These are phyloP conservation scores for Phalaenopsis equestris DNA, from an alignment of 106 monocot genomes.

Conservation along the genomic window DNA sequence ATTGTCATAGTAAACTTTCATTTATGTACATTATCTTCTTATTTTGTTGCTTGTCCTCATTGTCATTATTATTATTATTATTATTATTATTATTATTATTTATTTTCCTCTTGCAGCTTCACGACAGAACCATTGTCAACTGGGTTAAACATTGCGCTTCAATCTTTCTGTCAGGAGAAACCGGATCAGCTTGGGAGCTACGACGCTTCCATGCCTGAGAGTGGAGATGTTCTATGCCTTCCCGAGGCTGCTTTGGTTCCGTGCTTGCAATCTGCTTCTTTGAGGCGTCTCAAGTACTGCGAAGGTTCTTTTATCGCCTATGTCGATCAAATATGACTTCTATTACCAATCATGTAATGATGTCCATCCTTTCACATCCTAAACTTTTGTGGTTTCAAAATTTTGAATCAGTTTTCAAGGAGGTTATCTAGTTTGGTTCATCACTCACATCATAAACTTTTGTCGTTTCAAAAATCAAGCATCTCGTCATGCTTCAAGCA, in stretches of 20 bases:
- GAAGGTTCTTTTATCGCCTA: constrained; percentile 31
- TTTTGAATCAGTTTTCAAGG: too few species aligned
- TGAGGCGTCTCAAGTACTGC: constrained; percentile 31
- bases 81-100: too few species aligned
- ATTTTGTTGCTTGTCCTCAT: background rate
- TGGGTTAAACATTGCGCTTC: constrained; percentile 43
- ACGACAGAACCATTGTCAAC: constrained; percentile 35
- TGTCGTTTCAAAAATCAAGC: too few species aligned
- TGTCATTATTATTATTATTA: background rate
- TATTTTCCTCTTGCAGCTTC: constrained; percentile 28
- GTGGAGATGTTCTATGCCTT: constrained; percentile 28
- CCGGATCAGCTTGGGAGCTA: background rate
- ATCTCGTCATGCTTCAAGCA: too few species aligned
- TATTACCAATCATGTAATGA: background rate
- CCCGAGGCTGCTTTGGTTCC: constrained; percentile 26
- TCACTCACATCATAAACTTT: too few species aligned
- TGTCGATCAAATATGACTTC: constrained; percentile 2
- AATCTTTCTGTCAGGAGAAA: constrained; percentile 15
- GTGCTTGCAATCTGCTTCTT: constrained; percentile 20
- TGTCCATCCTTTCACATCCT: too few species aligned
- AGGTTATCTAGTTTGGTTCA: too few species aligned
- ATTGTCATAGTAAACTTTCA: background rate
- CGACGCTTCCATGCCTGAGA: background rate
- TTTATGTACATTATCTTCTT: background rate
- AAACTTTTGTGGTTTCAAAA: too few species aligned